phyloP scores from a whole-genome alignment of 768 basidiomycete genomes.

The Tulasnella sp. region DNA sequence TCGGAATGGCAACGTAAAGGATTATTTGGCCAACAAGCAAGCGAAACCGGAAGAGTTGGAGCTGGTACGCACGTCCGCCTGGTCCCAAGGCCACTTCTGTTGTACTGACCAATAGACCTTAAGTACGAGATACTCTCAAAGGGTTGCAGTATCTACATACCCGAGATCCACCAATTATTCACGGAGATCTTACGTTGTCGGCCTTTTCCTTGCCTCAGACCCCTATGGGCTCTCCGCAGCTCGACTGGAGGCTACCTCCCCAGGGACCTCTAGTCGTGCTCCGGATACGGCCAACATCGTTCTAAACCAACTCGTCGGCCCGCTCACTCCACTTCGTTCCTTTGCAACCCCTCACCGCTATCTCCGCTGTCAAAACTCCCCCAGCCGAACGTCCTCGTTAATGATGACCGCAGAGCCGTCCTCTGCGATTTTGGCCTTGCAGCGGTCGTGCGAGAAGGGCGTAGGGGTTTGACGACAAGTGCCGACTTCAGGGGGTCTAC shows the following conservation, averaged over 20 bases:
- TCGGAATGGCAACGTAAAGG: background rate
- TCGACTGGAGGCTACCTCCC: background rate
- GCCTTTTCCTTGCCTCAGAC: background rate
- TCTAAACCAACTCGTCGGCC: no score
- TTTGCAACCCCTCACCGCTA: no score
- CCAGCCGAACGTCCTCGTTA: constrained; percentile 1
- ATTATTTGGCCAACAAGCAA: background rate
- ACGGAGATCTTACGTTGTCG: background rate
- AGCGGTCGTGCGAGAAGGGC: background rate
- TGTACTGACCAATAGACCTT: background rate
- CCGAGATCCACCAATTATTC: background rate
- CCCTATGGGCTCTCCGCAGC: background rate
- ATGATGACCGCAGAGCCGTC: background rate
- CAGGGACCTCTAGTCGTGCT: background rate
- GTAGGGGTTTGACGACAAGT: background rate
- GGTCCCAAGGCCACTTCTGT: background rate
- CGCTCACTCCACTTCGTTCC: no score
- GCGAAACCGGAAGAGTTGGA: background rate
- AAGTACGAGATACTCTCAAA: background rate
- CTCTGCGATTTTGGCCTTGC: constrained; percentile 1
- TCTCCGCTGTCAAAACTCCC: no score
- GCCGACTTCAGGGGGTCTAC: background rate
- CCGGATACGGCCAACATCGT: no score
- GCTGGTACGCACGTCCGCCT: background rate
- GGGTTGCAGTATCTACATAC: background rate